Base-by-base conservation (phyloP, 495 filamentous ascomycete species). In the Annulohypoxylon stygium region DNA sequence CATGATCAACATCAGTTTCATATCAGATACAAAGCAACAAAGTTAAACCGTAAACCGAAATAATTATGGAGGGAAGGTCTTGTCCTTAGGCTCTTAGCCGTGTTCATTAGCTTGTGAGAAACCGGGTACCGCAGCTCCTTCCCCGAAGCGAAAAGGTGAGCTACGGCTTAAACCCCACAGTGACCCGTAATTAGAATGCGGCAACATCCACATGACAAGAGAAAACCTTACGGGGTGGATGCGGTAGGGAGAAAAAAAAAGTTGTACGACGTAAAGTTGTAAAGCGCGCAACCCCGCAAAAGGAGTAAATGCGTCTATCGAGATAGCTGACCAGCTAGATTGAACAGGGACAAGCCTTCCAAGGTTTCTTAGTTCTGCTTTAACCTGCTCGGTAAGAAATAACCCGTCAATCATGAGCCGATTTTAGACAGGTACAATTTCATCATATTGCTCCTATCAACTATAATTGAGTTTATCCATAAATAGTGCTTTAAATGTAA, bases 11-110 rank as follows among this genome's bases (percentile, higher is more conserved):
- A 70, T 75, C 26, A n/a, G 50, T 67, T 51, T 62, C 34, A 20
- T 55, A 50, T 59, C 61, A 53, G 48, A 62, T 66, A 54, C 50
- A 54, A 54, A 54, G 25, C 25, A 66, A 66, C 61, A 69, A 64
- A 57, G 70, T 65, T 64, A 73, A 39, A 66, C 71, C 66, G 55
- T 64, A 73, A 39, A 66, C 71, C 66, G 55, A 70, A 48, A 74
- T 47, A 61, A 67, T 53, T 62, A 70, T 63, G 63, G 57, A 67
- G 62, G 58, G 41, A 65, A 63, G 50, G 39, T 43, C 47, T 57
- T 12, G 57, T 30, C 65, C 50, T 66, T 74, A 62, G 55, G 57
- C 30, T 66, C 50, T 66, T 74, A 62, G 55, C 58, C 48, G 50
- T 48, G 48, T 62, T 62, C 23, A 67, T 60, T 67, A 70, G 55